Conservation (phyloP, 768 basidiomycete species). For the Lentinula sp. region DNA sequence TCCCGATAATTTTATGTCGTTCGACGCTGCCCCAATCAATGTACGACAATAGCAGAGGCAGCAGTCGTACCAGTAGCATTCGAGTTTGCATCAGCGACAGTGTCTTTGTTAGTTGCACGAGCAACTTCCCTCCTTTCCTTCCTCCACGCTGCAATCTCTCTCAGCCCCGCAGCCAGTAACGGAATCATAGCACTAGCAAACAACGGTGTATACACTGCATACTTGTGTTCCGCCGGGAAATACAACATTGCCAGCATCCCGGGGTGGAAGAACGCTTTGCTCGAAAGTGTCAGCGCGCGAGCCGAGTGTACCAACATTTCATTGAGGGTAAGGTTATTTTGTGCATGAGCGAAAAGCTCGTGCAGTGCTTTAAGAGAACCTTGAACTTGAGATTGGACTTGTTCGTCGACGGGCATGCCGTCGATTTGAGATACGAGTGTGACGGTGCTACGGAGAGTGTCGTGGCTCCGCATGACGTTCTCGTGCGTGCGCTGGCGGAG, state of each 20-base stretch:
- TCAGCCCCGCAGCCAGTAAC: conserved; percentile 63
- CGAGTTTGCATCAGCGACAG: not conserved
- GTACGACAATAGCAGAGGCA: too few species aligned
- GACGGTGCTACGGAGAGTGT: conserved; percentile 78
- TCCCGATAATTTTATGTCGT: too few species aligned
- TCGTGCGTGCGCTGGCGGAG: conserved; percentile 64
- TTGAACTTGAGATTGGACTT: conserved; percentile 69
- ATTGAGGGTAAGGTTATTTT: conserved; percentile 11
- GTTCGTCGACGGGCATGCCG: conserved; percentile 85
- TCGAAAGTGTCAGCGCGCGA: conserved; percentile 58
- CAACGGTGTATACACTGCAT: conserved; percentile 92
- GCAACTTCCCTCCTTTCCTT: conserved; percentile 16
- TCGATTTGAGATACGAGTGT: conserved; percentile 80
- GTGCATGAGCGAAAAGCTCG: conserved; percentile 35
- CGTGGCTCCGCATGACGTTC: conserved; percentile 60
- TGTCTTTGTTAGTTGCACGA: not conserved
- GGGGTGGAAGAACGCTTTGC: conserved; percentile 93
- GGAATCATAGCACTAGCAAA: conserved; percentile 91
- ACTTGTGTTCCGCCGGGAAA: conserved; percentile 97
- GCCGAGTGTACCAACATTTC: conserved; percentile 55
- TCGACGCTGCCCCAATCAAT: too few species aligned
- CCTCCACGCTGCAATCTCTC: conserved; percentile 68
- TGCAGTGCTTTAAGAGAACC: conserved; percentile 68
- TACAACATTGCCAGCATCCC: conserved; percentile 95
- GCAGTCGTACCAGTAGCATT: too few species aligned